Percentiles rank a stretch among this genome's conserved stretches.
Conservation (phyloP, 768 basidiomycete species). For the Strobilomyces confusus region DNA sequence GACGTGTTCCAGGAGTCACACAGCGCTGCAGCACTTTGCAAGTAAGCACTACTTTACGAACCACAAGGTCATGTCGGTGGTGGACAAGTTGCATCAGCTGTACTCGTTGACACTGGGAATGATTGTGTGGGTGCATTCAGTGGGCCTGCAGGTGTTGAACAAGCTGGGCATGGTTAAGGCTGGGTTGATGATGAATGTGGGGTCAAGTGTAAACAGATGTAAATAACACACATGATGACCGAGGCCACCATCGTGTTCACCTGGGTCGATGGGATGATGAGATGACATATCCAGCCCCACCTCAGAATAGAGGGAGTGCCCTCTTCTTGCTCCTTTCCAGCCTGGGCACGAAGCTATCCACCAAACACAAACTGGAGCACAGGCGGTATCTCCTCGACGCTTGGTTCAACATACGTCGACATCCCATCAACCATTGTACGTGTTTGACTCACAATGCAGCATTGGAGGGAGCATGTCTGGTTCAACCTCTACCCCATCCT, state of each 20-base stretch:
- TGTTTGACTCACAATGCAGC: slow-evolving; percentile 38
- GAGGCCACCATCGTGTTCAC: slow-evolving; percentile 68
- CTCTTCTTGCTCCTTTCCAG: slow-evolving; percentile 65
- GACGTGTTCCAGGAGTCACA: slow-evolving; percentile 56
- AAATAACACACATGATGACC: slow-evolving; percentile 44
- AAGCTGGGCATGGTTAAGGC: slow-evolving; percentile 82
- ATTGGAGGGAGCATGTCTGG: slow-evolving; percentile 86
- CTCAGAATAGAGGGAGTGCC: slow-evolving; percentile 62
- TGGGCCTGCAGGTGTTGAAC: slow-evolving; percentile 90
- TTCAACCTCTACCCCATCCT: slow-evolving; percentile 87
- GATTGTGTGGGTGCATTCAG: slow-evolving; percentile 81
- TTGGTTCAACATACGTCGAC: slow-evolving; percentile 73
- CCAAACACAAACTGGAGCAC: slow-evolving; percentile 70
- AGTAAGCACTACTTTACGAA: slow-evolving; percentile 82
- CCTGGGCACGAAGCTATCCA: slow-evolving; percentile 73
- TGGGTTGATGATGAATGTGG: slow-evolving; percentile 74
- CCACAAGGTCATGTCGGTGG: slow-evolving; percentile 76
- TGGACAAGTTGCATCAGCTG: slow-evolving; percentile 88
- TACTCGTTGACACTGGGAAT: slow-evolving; percentile 66
- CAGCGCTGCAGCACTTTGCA: slow-evolving; percentile 70
- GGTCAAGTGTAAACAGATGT: slow-evolving; percentile 5
- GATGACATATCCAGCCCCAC: slow-evolving; percentile 54
- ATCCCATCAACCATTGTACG: background rate
- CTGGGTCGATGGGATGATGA: slow-evolving; percentile 25
- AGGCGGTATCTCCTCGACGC: slow-evolving; percentile 61